Base-by-base conservation (phyloP, 306 rosid genomes). In the Trifolium dubium region DNA sequence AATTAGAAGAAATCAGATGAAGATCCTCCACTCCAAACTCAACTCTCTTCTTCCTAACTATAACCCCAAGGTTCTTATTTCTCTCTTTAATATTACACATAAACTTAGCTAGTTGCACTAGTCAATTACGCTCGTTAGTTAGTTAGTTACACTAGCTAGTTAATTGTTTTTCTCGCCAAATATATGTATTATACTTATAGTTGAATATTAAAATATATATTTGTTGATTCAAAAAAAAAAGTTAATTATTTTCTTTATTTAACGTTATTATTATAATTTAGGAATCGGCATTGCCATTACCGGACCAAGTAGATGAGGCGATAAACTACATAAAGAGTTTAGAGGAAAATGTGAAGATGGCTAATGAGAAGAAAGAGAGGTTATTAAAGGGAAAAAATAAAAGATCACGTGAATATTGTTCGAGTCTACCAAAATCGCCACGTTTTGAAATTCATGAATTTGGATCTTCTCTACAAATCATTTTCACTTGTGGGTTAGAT, bases 1-100 rank as follows among this genome's bases (percentile, higher is more conserved):
- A 75, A 90, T 90, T 34, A 84, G 98, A 56, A 89, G 98, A 86
- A 90, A 82, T 71, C 90, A 89, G 5, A 90, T 90, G 98, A 93
- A 93, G 81, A 37, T 74, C 32, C 97, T 93, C 72, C 87, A 77
- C 82, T 82, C 90, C 76, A 67, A 86, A 54, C 97, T 93, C 85
- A 59, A 81, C 30, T 89, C 96, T 72, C 90, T 93, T 17, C 86
- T 93, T 72, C 93, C 98, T 10, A 64, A 53, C 69, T 73, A 73
- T 6, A 80, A 72, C 11, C 79, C 91, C 56, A 81, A 85, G 86
- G 85, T 76, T 40, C 2, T 28, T 0, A n/a, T 23, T 2, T 54
- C 60, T 55, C 34, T 54, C 31, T 54, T 12, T 47, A 23, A 23
- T 23, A 23, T 23, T 23, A 0, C 23, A 4, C 4, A 10, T 44